A percentile compares a stretch with the other conserved stretches of the same genome.
phyloP scores from a whole-genome alignment of 345 rosid species.

The Camelina sativa region DNA sequence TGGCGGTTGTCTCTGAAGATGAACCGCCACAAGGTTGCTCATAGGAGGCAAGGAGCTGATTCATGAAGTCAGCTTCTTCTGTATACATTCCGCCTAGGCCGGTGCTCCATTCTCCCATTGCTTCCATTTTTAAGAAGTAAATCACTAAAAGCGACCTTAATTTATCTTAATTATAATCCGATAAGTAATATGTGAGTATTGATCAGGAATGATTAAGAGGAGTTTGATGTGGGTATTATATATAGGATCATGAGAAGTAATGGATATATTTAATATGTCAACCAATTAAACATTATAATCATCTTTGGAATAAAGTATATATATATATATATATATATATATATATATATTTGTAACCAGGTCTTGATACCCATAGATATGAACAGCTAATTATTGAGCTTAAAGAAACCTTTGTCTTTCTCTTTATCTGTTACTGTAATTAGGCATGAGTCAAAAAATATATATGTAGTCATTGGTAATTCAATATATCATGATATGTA shows the following conservation, averaged over 20 bases:
- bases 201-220: slow-evolving; percentile 34
- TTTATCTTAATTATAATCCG: not conserved
- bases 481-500: not conserved
- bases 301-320: slow-evolving; percentile 19
- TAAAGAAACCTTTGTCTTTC: slow-evolving; percentile 15
- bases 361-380: slow-evolving; percentile 37
- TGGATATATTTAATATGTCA: slow-evolving; percentile 33
- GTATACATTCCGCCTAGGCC: slow-evolving; percentile 53
- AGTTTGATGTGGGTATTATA: slow-evolving; percentile 25
- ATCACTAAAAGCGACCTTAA: not conserved
- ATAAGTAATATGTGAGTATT: slow-evolving; percentile 10
- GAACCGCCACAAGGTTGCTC: slow-evolving; percentile 39
- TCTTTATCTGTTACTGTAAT: not conserved
- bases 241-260: slow-evolving; percentile 42
- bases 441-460: slow-evolving; percentile 22
- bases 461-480: not conserved
- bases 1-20: slow-evolving; percentile 29
- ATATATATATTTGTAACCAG: slow-evolving; percentile 16
- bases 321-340: not conserved
- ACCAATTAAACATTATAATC: slow-evolving; percentile 27
- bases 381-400: slow-evolving; percentile 37
- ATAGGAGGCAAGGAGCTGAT: slow-evolving; percentile 57
- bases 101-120: slow-evolving; percentile 62
- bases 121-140: slow-evolving; percentile 46
- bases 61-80: slow-evolving; percentile 81